Evolutionary conservation across 2,329 filamentous ascomycete species (phyloP).

Genomic region (Exophiala oligosperma): DNA sequence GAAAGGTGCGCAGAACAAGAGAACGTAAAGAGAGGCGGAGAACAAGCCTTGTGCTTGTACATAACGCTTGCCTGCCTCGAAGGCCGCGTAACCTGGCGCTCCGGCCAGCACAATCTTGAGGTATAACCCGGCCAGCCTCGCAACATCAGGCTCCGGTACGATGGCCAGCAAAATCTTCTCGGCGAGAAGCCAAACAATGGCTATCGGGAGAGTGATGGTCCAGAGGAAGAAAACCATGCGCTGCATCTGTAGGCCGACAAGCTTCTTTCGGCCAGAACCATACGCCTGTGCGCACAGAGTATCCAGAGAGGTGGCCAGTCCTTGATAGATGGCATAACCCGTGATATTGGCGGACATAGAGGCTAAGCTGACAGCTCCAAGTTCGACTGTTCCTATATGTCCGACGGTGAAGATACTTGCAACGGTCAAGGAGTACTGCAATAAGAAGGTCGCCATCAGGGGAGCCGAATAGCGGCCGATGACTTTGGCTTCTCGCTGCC

Average conservation of each 20-base stretch:
- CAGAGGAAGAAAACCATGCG: constrained; percentile 79
- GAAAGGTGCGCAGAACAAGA: constrained; percentile 77
- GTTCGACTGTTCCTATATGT: constrained; percentile 68
- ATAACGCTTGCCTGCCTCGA: constrained; percentile 81
- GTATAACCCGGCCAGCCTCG: constrained; percentile 70
- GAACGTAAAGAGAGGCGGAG: constrained; percentile 76
- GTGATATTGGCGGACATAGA: constrained; percentile 81
- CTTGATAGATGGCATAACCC: constrained; percentile 72
- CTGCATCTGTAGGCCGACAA: constrained; percentile 82
- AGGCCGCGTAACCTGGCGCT: constrained; percentile 72
- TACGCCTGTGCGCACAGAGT: constrained; percentile 94
- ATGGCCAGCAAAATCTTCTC: constrained; percentile 65
- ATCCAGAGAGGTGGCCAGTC: constrained; percentile 80
- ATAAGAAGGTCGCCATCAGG: constrained; percentile 70
- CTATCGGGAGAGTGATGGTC: constrained; percentile 70
- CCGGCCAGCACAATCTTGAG: constrained; percentile 69
- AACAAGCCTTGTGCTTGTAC: constrained; percentile 89
- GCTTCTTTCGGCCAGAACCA: constrained; percentile 82
- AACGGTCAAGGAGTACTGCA: constrained; percentile 84
- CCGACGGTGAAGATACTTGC: constrained; percentile 78
- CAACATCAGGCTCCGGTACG: constrained; percentile 71
- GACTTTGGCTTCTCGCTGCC: constrained; percentile 85
- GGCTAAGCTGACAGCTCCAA: constrained; percentile 67
- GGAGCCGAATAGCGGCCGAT: constrained; percentile 70
- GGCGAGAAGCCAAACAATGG: constrained; percentile 68